phyloP scores from a whole-genome alignment of 169 alveolate species.

The Eimeria maxima region DNA sequence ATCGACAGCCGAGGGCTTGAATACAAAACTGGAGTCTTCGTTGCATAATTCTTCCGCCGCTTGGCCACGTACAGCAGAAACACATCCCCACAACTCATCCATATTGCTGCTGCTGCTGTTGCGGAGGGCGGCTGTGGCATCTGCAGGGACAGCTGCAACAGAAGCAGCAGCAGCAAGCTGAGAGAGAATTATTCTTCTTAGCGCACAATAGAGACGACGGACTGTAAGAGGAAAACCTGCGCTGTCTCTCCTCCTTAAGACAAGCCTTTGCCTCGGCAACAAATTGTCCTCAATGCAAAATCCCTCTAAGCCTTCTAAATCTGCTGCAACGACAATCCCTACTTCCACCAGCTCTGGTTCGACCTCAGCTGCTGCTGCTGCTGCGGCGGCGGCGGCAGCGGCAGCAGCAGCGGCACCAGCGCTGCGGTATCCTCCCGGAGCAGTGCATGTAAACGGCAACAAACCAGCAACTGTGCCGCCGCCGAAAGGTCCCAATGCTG shows the following conservation, averaged over 20 bases:
- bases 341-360: conserved; percentile 69
- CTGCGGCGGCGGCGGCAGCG: background rate
- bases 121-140: background rate
- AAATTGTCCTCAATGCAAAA: conserved; percentile 60
- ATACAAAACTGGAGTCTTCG: background rate
- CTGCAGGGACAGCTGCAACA: background rate
- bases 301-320: conserved; percentile 80
- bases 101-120: background rate
- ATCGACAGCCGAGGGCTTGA: conserved; percentile 79
- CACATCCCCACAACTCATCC: conserved; percentile 28
- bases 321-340: conserved; percentile 66
- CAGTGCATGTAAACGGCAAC: background rate
- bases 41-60: background rate
- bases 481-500: background rate
- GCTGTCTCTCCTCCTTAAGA: conserved; percentile 5
- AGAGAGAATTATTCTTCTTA: conserved; percentile 53
- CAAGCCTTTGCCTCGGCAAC: conserved; percentile 49
- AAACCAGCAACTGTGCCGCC: background rate
- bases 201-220: conserved; percentile 73
- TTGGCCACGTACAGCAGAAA: background rate
- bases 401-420: background rate
- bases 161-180: conserved; percentile 43
- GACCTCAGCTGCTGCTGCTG: conserved; percentile 15
- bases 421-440: too few species aligned
- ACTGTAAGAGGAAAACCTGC: conserved; percentile 43